phyloP scores from a whole-genome alignment of 371 early-diverging fungal species.

The Apophysomyces trapeziformis region DNA sequence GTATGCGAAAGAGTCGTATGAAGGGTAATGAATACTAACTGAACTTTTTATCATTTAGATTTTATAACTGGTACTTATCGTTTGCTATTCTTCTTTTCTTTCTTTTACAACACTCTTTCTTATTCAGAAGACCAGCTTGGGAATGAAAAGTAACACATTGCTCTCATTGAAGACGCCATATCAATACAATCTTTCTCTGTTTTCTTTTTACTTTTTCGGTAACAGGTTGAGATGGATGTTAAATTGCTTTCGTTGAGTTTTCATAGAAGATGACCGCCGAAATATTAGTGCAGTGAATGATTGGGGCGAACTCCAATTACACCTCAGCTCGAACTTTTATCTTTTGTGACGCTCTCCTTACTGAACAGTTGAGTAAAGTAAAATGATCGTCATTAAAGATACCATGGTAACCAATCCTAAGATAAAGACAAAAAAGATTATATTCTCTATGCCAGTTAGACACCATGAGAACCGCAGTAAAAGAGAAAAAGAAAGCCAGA shows the following conservation, averaged over 20 bases:
- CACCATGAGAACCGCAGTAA: not conserved
- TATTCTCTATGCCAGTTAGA: too few species aligned
- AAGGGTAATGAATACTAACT: not conserved
- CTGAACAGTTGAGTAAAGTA: too few species aligned
- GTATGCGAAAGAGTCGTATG: not conserved
- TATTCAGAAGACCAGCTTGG: too few species aligned
- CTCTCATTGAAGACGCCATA: too few species aligned
- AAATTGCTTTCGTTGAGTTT: not conserved
- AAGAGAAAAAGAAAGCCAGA: not conserved
- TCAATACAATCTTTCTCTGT: not conserved
- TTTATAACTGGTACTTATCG: not conserved
- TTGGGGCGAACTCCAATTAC: too few species aligned
- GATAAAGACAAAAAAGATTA: too few species aligned
- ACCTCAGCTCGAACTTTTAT: too few species aligned
- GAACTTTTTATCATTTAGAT: not conserved
- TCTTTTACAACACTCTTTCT: not conserved
- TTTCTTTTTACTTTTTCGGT: conserved; percentile 1
- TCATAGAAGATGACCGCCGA: not conserved
- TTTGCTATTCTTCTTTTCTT: too few species aligned
- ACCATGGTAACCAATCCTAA: too few species aligned
- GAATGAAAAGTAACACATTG: too few species aligned
- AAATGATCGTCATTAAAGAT: too few species aligned
- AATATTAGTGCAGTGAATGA: not conserved
- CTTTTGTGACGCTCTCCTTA: too few species aligned
- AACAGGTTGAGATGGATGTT: not conserved